Conservation (phyloP, 2,329 filamentous ascomycete species). For the Cordyceps farinosa region DNA sequence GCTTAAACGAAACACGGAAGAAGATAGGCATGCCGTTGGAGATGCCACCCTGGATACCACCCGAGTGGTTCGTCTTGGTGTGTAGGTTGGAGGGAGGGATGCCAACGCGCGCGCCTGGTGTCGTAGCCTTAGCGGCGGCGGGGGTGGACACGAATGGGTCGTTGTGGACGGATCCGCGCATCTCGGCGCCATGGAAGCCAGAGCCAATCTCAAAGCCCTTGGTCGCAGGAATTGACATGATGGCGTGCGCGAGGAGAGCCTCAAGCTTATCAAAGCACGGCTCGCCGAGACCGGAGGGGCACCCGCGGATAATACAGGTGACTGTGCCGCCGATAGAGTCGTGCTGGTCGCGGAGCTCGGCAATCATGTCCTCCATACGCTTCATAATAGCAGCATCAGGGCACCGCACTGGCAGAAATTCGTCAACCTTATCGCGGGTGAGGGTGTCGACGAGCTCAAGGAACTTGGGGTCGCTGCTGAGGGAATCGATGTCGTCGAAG, state of each 20-base stretch:
- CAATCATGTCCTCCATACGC: slow-evolving; percentile 77
- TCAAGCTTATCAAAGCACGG: slow-evolving; percentile 95
- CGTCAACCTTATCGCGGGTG: slow-evolving; percentile 73
- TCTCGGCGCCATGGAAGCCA: slow-evolving; percentile 81
- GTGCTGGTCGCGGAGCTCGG: slow-evolving; percentile 68
- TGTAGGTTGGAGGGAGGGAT: slow-evolving; percentile 60
- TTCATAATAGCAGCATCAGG: slow-evolving; percentile 60
- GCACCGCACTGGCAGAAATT: slow-evolving; percentile 81
- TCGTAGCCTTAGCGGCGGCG: slow-evolving; percentile 24
- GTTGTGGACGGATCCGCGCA: slow-evolving; percentile 88
- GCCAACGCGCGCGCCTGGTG: slow-evolving; percentile 27
- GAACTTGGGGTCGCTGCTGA: slow-evolving; percentile 77
- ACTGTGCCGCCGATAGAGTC: slow-evolving; percentile 95
- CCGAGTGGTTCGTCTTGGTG: slow-evolving; percentile 92
- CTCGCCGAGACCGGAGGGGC: slow-evolving; percentile 83
- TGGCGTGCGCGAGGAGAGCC: slow-evolving; percentile 84
- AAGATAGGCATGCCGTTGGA: slow-evolving; percentile 91
- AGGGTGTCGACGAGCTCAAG: slow-evolving; percentile 69
- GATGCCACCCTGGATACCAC: slow-evolving; percentile 93
- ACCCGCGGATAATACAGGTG: slow-evolving; percentile 86
- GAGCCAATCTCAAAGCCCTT: slow-evolving; percentile 96
- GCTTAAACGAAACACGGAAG: slow-evolving; percentile 94
- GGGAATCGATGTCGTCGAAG: slow-evolving; percentile 47
- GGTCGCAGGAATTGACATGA: slow-evolving; percentile 90
- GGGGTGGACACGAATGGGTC: slow-evolving; percentile 49